Conservation (phyloP, 2,329 filamentous ascomycete species). For the Ophioceras dolichostomum region DNA sequence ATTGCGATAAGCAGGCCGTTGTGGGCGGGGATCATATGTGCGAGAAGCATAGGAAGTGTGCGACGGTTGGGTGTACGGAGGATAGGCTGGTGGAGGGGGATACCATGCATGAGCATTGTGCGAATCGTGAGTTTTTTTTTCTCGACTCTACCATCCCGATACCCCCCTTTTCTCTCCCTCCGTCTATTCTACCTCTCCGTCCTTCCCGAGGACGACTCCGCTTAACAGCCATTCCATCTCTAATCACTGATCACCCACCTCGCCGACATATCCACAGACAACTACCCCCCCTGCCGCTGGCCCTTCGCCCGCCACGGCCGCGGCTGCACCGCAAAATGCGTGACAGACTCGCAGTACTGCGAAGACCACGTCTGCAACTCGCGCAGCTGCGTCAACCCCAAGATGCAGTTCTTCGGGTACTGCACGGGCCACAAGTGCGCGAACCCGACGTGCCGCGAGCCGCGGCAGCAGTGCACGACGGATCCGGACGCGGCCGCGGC, state of each 20-base stretch:
- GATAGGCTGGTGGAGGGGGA: background rate
- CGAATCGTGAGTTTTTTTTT: background rate
- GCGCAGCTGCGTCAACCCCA: slow-evolving; percentile 5
- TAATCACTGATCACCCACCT: background rate
- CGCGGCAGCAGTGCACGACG: background rate
- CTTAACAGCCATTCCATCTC: background rate
- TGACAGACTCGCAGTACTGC: slow-evolving; percentile 3
- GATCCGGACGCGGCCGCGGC: background rate
- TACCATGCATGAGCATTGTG: background rate
- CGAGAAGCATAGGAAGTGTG: background rate
- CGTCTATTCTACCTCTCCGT: background rate
- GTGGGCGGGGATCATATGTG: background rate
- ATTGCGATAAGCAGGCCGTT: background rate
- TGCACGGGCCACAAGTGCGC: slow-evolving; percentile 2
- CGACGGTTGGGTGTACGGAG: background rate
- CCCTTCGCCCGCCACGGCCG: background rate
- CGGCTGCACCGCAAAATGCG: slow-evolving; percentile 3
- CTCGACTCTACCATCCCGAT: too few species aligned
- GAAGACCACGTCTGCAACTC: slow-evolving; percentile 6
- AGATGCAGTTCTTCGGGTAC: slow-evolving; percentile 2
- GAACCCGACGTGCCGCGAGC: background rate
- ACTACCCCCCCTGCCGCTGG: slow-evolving; percentile 5
- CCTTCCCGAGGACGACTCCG: too few species aligned
- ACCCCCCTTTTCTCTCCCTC: background rate
- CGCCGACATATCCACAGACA: slow-evolving; percentile 4